Evolutionary conservation across 805 yeast species (phyloP), one percentile per base, ranked within the genome.

Genomic region (Candida ulmi): DNA sequence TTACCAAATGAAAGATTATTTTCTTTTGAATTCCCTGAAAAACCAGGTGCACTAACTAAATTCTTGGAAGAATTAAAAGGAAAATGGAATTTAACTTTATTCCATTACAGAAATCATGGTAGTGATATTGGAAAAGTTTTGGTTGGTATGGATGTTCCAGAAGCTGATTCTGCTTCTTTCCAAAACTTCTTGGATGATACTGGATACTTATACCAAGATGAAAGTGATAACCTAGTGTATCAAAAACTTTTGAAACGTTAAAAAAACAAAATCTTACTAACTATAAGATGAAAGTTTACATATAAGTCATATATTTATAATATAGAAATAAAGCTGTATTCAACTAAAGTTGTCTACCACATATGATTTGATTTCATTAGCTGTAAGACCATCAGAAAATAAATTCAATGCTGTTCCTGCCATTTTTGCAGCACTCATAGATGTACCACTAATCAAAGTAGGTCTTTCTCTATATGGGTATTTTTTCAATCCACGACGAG

Each of bases 61-160:
- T 93, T 93, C 66, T 71, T 93, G 54, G 74, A 72, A 21, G 72
- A 80, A 15, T 63, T 93, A 57, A 77, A 82, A 54, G 71, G 73
- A 19, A 78, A 80, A 37, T 93, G 98, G 97, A 93, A 93, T 58
- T 78, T 93, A 45, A 84, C 97, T 1, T 65, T 93, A 53, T 93
- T 93, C 80, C 96, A 93, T 62, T 93, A 93, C 65, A 80, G 99
- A 71, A 88, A 93, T 66, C 95, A 88, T 52, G 99, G 99, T 30
- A 81, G 91, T 37, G 99, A 93, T 58, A 74, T 93, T 34, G 98
- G 95, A 34, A 88, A 88, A 61, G 87, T 93, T 1, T 70, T 93
- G 44, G 91, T 95, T 33, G 99, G 96, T 30, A 74, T 95, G 41
- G 80, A 80, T 37, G 88, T 90, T 19, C 96, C 98, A 3, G 74